Conservation (phyloP, 805 yeast genomes). For the Myxozyma melibiosi region DNA sequence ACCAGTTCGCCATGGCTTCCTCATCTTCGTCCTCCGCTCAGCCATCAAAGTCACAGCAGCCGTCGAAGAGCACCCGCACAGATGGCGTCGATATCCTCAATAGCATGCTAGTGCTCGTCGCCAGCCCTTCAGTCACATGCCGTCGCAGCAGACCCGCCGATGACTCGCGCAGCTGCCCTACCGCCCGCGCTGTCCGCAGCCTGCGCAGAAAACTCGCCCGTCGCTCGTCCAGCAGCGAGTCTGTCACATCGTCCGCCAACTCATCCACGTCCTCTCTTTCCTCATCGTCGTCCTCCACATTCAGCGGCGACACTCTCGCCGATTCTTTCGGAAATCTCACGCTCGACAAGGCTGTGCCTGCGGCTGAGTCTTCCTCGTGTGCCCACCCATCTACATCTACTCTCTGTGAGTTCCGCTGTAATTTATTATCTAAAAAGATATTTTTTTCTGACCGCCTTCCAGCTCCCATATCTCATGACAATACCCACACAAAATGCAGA, state of each 20-base stretch:
- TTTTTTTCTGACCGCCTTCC: background rate
- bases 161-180: no score
- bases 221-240: no score
- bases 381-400: no score
- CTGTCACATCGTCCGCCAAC: no score
- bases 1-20: background rate
- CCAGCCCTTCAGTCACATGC: no score
- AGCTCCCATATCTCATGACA: no score
- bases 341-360: background rate
- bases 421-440: no score
- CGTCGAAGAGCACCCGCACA: background rate
- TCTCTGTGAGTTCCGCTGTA: no score
- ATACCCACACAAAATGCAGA: background rate
- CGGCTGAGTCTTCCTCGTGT: background rate
- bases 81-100: slow-evolving; percentile 15
- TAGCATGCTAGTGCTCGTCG: slow-evolving; percentile 9
- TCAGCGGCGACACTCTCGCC: background rate
- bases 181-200: no score
- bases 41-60: background rate
- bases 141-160: no score
- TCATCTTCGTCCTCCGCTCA: background rate
- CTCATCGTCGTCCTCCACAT: background rate
- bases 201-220: no score
- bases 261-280: slow-evolving; percentile 5
- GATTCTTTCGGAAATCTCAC: background rate